phyloP scores from a whole-genome alignment of 2,329 filamentous ascomycete genomes.

The Lasiodiplodia gonubiensis region DNA sequence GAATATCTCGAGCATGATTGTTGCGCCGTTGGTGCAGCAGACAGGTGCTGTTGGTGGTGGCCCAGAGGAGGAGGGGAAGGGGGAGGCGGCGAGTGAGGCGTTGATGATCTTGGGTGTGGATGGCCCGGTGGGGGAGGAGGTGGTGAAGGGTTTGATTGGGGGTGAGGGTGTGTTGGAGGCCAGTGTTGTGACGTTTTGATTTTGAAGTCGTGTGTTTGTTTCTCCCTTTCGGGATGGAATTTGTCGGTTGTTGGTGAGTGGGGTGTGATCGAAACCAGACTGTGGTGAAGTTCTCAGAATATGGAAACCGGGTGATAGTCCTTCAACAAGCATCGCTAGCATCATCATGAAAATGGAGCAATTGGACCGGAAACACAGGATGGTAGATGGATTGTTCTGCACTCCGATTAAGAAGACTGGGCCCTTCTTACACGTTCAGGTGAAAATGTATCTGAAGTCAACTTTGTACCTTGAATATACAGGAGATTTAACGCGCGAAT shows the following conservation, averaged over 20 bases:
- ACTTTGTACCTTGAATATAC: no score
- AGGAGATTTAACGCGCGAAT: no score
- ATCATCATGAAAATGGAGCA: background rate
- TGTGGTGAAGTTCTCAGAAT: background rate
- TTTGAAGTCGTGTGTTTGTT: no score
- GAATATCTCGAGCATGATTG: constrained; percentile 83
- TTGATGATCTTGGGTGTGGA: constrained; percentile 83
- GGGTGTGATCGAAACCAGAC: no score
- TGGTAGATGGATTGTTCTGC: no score
- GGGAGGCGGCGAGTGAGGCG: constrained; percentile 59
- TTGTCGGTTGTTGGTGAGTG: background rate
- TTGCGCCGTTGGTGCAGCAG: constrained; percentile 60
- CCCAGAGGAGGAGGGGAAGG: constrained; percentile 7
- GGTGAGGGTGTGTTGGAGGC: constrained; percentile 60
- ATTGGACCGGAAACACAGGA: background rate
- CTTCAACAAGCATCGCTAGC: background rate
- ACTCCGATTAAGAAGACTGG: no score
- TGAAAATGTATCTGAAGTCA: no score
- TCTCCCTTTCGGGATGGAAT: background rate
- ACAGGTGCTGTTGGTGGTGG: no score
- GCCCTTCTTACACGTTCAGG: no score
- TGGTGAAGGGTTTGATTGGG: constrained; percentile 56
- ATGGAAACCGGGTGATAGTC: background rate
- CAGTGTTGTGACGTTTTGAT: constrained; percentile 55
- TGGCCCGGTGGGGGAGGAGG: constrained; percentile 64